Percentiles rank a stretch among this genome's conserved stretches.
Evolutionary conservation across 768 basidiomycete genomes (phyloP).

Genomic region (Leucosporidium yakuticum): DNA sequence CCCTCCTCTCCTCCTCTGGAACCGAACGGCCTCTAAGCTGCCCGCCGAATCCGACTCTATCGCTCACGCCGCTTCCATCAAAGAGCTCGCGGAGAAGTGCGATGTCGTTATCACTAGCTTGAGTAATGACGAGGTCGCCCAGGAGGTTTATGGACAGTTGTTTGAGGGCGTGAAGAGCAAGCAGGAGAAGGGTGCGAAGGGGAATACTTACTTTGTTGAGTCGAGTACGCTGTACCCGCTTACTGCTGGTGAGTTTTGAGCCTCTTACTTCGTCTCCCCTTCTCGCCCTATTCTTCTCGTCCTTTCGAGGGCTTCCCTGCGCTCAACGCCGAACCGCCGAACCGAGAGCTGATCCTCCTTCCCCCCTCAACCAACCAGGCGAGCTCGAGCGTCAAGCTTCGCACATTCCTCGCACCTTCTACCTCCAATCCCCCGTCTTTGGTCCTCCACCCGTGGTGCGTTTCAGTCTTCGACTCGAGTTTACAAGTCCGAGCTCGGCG

Average conservation of each 20-base stretch:
- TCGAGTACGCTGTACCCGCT: conserved; percentile 58
- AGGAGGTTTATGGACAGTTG: conserved; percentile 58
- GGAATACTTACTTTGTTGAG: conserved; percentile 70
- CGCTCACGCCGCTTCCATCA: conserved; percentile 54
- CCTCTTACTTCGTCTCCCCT: too few species aligned
- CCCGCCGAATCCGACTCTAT: conserved; percentile 53
- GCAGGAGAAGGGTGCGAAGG: conserved; percentile 35
- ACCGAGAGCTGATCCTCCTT: neutral
- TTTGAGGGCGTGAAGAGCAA: conserved; percentile 44
- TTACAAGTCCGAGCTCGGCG: too few species aligned
- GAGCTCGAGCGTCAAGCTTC: conserved; percentile 66
- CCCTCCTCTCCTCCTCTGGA: conserved; percentile 64
- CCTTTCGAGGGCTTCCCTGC: neutral
- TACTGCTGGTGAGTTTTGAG: conserved; percentile 25
- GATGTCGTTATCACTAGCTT: conserved; percentile 73
- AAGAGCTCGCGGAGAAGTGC: conserved; percentile 59
- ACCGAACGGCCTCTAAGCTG: conserved; percentile 61
- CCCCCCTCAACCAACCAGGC: conserved; percentile 43
- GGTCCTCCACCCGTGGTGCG: conserved; percentile 52
- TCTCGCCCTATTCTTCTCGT: neutral
- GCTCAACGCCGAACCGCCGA: neutral
- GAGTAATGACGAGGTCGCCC: conserved; percentile 64
- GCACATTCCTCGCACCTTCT: conserved; percentile 54
- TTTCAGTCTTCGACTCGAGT: too few species aligned
- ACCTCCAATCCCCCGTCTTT: conserved; percentile 73